Evolutionary conservation across 495 filamentous ascomycete genomes (phyloP), one percentile per base, ranked within the genome.

Genomic region (Achaetomiella virescens): DNA sequence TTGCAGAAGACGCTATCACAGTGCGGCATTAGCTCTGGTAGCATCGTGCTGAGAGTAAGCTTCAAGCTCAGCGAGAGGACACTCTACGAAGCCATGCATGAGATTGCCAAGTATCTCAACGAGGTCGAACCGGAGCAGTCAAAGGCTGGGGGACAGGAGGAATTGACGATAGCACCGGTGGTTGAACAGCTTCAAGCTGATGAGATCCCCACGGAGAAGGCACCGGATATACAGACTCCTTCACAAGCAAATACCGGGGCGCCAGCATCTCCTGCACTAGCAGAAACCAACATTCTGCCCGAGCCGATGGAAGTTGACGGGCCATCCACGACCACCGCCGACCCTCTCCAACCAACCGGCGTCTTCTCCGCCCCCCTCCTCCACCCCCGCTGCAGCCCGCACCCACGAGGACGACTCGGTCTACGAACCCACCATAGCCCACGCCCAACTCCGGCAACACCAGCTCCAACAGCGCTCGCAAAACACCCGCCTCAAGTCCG

Each of bases 1-100:
- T 70, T 97, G 48, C 89, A 96, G 66, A 92, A 92, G 74, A 90
- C 87, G 0, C 67, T 97, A 25, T 83, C 83, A n/a, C 87, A 95
- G 62, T 71, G 96, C 29, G 93, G 93, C 1, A 85, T 91, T 62
- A 95, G 88, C 64, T 84, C 81, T 46, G 92, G 93, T 6, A 89
- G 79, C 67, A 81, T 86, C 5, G 70, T 95, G n/a, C 73, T 97
- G 31, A 77, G 87, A 22, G 72, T 97, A 35, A 82, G 75, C 50
- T 97, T 91, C 72, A 81, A 77, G 61, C 77, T 74, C 51, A 92
- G 88, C 6, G 81, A 87, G 24, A 82, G 82, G 55, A 90, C 91
- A 8, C 74, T 97, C 21, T 90, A 89, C 61, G 86, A 90, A 59
- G 92, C 93, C 17, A 86, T 96, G 85, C 70, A 68, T 41, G 81